Conservation (phyloP, 2,329 filamentous ascomycete genomes). For the Fusarium sarcochroum region DNA sequence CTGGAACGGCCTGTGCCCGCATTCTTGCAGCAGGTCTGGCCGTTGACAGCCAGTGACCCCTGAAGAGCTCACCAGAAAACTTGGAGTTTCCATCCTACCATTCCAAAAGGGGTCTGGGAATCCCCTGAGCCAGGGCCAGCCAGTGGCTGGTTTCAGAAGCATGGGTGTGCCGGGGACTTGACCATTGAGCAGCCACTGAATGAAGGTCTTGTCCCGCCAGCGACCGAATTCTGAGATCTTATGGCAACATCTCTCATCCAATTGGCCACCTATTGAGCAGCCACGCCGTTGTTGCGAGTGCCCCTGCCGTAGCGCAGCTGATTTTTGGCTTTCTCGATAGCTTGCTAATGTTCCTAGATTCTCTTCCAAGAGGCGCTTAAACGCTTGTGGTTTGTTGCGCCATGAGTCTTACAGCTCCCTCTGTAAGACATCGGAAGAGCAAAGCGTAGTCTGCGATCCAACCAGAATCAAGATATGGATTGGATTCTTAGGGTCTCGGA, state of each 20-base stretch:
- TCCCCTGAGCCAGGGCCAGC: constrained; percentile 36
- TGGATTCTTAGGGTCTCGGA: constrained; percentile 27
- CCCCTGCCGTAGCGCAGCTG: constrained; percentile 31
- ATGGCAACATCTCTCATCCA: constrained; percentile 36
- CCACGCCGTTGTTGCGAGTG: constrained; percentile 33
- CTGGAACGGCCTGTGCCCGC: constrained; percentile 19
- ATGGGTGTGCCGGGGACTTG: constrained; percentile 21
- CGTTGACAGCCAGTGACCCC: constrained; percentile 35
- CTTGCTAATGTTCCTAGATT: constrained; percentile 5
- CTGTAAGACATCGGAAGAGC: constrained; percentile 16
- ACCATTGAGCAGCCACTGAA: constrained; percentile 41
- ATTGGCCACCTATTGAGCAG: constrained; percentile 37
- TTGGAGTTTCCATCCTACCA: constrained; percentile 10
- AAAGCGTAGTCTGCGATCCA: constrained; percentile 7
- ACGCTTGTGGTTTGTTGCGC: constrained; percentile 29
- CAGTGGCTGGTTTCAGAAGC: constrained; percentile 48
- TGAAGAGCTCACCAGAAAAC: constrained; percentile 35
- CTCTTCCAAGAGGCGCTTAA: constrained; percentile 18
- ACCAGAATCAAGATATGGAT: constrained; percentile 26
- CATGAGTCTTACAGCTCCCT: constrained; percentile 14
- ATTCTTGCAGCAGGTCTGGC: constrained; percentile 31
- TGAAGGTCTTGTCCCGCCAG: constrained; percentile 22
- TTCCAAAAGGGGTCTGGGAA: constrained; percentile 31
- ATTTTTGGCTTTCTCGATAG: constrained; percentile 4
- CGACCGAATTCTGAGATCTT: constrained; percentile 43